A percentile compares a stretch with the other conserved stretches of the same genome.
These are phyloP conservation scores for Phytomonas sp. DNA, from an alignment of 208 protist species.

Conservation along the genomic window DNA sequence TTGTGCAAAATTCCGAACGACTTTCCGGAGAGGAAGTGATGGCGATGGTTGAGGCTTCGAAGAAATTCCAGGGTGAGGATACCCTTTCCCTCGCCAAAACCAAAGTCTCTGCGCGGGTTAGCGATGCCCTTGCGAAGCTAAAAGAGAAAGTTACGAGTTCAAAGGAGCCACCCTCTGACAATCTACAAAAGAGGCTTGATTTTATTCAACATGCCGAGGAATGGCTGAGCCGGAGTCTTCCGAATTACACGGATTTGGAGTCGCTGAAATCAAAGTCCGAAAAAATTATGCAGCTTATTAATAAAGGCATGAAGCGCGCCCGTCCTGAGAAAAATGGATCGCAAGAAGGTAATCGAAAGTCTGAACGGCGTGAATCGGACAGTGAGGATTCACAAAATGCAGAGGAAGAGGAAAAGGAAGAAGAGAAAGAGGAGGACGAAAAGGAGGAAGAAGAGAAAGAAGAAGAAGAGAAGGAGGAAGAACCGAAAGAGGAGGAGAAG, in stretches of 20 bases:
- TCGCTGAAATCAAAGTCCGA: constrained; percentile 39
- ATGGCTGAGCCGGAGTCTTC: constrained; percentile 48
- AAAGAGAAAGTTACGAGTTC: constrained; percentile 25
- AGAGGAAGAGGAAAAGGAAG: constrained; percentile 1
- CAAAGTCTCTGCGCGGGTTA: constrained; percentile 21
- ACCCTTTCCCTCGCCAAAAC: constrained; percentile 20
- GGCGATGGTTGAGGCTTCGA: constrained; percentile 46
- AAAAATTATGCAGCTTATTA: constrained; percentile 36
- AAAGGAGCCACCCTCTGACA: constrained; percentile 25
- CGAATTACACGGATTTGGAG: constrained; percentile 28
- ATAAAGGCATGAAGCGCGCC: constrained; percentile 19
- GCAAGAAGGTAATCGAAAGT: too few relatives aligned
- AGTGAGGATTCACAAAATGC: not conserved
- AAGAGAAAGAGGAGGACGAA: constrained; percentile 15
- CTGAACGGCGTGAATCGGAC: not conserved
- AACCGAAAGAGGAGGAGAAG: constrained; percentile 7
- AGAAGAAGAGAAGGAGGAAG: constrained; percentile 4
- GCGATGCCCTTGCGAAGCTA: constrained; percentile 27
- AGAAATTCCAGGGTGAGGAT: constrained; percentile 34
- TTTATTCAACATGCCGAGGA: constrained; percentile 45
- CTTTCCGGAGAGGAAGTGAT: constrained; percentile 56
- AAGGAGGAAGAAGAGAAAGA: constrained; percentile 8
- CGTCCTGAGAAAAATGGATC: too few relatives aligned
- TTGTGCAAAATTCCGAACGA: constrained; percentile 82
- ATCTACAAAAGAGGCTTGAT: constrained; percentile 46